Base-by-base conservation (phyloP, 768 basidiomycete species). In the Boletus rubropictus region DNA sequence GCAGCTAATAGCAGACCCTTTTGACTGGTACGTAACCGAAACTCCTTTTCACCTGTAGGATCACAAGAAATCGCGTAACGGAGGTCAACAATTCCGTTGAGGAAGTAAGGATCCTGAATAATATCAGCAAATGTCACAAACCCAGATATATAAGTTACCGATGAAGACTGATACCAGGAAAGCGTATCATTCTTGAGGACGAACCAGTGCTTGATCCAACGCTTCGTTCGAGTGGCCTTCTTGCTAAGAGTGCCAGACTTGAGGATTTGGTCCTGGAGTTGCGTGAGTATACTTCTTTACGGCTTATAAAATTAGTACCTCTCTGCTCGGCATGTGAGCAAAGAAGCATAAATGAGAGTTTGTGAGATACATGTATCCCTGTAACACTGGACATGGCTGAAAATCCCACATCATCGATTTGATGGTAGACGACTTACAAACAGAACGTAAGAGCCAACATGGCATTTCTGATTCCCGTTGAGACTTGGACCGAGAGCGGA, bases 321-420 rank as follows among this genome's bases (percentile, higher is more conserved):
- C 92, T 71, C 84, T 76, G 25, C 82, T 76, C 15, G 91, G 91
- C 82, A 95, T 86, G 63, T 91, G 91, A 3, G 91, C 91, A 66
- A 94, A 99, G 73, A 99, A 99, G 70, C 95, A 97, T 17, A 98
- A 67, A 63, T 95, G 88, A 10, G 86, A 82, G 57, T 89, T 89
- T 1, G 95, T 98, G 40, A 98, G 73, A 65, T 95, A 99, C 80
- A 99, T 89, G 63, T 95, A 98, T 2, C 95, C 95, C 68, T 99
- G 95, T 27, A 99, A 75, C 52, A 98, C 91, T 89, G 64, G 20
- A 34, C 31, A 14, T 49, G 42, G 28, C 20, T 54, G 17, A 51
- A 50, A 39, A 42, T 8, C 21, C n/a, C 5, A 34, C 4, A 42
- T n/a, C 21, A 28, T 25, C 22, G 10, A 7, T 12, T 20, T 22